Evolutionary conservation across 169 alveolate species (phyloP).

Genomic region (Sarcocystis neurona): DNA sequence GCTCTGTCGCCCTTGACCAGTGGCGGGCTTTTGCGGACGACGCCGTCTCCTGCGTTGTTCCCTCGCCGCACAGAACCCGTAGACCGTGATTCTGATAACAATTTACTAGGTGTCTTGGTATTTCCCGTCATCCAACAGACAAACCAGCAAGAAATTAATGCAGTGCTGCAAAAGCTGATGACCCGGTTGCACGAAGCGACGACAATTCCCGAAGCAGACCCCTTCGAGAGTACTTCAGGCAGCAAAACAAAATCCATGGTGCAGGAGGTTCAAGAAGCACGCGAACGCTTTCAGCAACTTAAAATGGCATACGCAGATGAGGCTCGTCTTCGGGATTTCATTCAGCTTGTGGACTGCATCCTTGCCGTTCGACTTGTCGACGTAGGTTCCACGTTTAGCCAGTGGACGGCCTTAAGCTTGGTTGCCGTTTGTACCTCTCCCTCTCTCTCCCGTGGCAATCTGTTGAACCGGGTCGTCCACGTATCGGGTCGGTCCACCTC

Average conservation of each 20-base stretch:
- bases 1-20: too few relatives aligned
- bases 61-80: too few relatives aligned
- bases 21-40: too few relatives aligned
- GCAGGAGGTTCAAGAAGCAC: conserved; percentile 60
- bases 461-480: too few relatives aligned
- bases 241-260: conserved; percentile 46
- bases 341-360: conserved; percentile 52
- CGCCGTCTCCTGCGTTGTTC: too few relatives aligned
- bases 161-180: conserved; percentile 23
- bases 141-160: conserved; percentile 30
- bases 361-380: conserved; percentile 55
- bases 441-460: too few relatives aligned
- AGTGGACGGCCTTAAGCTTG: background rate
- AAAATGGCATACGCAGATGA: conserved; percentile 59
- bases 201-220: conserved; percentile 59
- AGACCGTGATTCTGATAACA: too few relatives aligned
- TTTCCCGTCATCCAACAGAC: too few relatives aligned
- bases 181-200: conserved; percentile 53
- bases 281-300: conserved; percentile 48
- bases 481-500: too few relatives aligned
- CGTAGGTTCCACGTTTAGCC: background rate
- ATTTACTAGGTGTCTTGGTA: too few relatives aligned
- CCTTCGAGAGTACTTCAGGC: conserved; percentile 10
- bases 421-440: background rate
- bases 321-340: conserved; percentile 58